These are phyloP conservation scores for Aspergillus egyptiacus DNA, from an alignment of 495 filamentous ascomycete species.

Conservation along the genomic window DNA sequence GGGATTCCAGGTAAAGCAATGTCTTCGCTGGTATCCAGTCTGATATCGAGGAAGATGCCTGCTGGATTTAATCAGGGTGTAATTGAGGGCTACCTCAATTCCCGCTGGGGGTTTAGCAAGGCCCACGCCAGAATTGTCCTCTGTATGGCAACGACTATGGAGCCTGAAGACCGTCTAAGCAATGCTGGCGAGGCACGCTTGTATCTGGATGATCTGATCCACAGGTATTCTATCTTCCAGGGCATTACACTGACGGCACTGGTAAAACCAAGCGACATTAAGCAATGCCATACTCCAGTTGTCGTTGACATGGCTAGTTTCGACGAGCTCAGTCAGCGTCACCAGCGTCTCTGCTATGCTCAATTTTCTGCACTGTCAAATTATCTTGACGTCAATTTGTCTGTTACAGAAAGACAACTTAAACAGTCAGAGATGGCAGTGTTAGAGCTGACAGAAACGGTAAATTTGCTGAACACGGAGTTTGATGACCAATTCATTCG, in stretches of 20 bases:
- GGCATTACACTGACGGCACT: conserved; percentile 72
- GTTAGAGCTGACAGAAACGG: conserved; percentile 61
- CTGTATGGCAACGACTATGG: conserved; percentile 82
- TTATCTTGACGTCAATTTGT: conserved; percentile 68
- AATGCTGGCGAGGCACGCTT: conserved; percentile 81
- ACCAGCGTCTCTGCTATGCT: conserved; percentile 85
- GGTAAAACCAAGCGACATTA: not conserved
- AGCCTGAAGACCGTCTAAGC: conserved; percentile 76
- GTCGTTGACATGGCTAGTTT: conserved; percentile 86
- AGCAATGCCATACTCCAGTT: conserved; percentile 45
- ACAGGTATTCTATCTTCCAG: conserved; percentile 76
- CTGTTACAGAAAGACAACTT: not conserved
- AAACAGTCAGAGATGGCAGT: not conserved
- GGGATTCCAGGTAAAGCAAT: conserved; percentile 95
- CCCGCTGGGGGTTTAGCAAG: conserved; percentile 89
- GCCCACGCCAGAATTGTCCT: conserved; percentile 52
- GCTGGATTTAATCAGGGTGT: conserved; percentile 95
- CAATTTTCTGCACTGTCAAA: conserved; percentile 87
- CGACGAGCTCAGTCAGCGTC: conserved; percentile 90
- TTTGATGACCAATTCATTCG: conserved; percentile 91
- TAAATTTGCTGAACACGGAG: conserved; percentile 90
- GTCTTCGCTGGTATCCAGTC: conserved; percentile 79
- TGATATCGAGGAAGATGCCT: conserved; percentile 98
- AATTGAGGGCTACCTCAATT: conserved; percentile 85
- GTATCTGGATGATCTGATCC: conserved; percentile 75